Evolutionary conservation across 805 yeast species (phyloP).

Genomic region (Wickerhamomyces canadensis): DNA sequence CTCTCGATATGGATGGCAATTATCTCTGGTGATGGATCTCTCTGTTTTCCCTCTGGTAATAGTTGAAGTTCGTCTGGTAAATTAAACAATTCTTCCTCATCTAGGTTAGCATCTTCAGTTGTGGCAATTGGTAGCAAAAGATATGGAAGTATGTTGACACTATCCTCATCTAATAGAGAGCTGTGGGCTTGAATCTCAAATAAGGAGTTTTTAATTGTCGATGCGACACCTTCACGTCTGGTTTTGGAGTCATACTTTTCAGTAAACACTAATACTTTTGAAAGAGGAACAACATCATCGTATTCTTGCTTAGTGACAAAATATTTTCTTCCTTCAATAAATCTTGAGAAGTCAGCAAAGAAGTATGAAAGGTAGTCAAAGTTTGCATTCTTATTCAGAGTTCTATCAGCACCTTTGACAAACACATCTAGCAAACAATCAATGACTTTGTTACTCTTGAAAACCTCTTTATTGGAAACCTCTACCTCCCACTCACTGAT

Average conservation of each 20-base stretch:
- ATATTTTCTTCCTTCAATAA: slow-evolving; percentile 65
- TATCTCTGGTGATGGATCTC: slow-evolving; percentile 68
- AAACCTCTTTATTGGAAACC: slow-evolving; percentile 39
- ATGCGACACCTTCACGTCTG: slow-evolving; percentile 89
- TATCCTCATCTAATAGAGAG: slow-evolving; percentile 50
- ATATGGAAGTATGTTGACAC: slow-evolving; percentile 74
- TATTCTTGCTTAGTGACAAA: slow-evolving; percentile 68
- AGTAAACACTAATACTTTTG: slow-evolving; percentile 79
- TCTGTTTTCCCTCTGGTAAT: slow-evolving; percentile 64
- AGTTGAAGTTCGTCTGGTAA: slow-evolving; percentile 87
- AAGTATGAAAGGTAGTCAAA: slow-evolving; percentile 82
- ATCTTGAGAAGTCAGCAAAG: slow-evolving; percentile 86
- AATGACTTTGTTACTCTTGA: slow-evolving; percentile 54
- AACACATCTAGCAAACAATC: slow-evolving; percentile 86
- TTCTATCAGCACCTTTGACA: slow-evolving; percentile 74
- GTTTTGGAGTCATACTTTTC: slow-evolving; percentile 70
- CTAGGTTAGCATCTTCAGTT: slow-evolving; percentile 61
- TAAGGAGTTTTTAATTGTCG: slow-evolving; percentile 83
- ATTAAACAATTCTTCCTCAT: slow-evolving; percentile 80
- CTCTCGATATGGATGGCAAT: slow-evolving; percentile 74
- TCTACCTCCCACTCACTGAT: slow-evolving; percentile 37
- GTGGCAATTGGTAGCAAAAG: slow-evolving; percentile 76
- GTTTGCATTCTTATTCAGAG: slow-evolving; percentile 64
- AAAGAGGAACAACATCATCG: slow-evolving; percentile 71
- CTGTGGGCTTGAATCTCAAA: slow-evolving; percentile 73